Base-by-base conservation (phyloP, 129 eudicot genomes). In the Solidago caesia region DNA sequence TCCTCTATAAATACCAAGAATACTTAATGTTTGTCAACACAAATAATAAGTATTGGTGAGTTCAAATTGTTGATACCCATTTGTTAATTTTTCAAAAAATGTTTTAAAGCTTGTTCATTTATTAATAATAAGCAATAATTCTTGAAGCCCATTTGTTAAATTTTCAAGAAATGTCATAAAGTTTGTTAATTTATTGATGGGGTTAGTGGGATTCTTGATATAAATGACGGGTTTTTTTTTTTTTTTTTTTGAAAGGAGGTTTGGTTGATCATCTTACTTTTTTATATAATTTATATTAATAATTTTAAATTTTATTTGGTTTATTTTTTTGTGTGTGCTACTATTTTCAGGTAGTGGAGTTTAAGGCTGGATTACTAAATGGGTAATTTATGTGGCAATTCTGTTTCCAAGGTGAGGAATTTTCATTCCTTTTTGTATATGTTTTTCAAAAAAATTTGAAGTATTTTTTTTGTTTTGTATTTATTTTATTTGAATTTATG, bases 371-470 rank as follows among this genome's bases (percentile, higher is more conserved):
- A 69, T 72, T 82, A 60, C 68, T 78, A 51, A 44, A 92, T 92
- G 97, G 96, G 85, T 55, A 89, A 73, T 73, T 73, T 92, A 41
- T 92, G 84, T 82, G 82, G 86, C 74, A 77, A 48, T 86, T 85
- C 91, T 73, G 72, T 53, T 79, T 81, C 87, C 70, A 86, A 85
- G 88, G 95, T 89, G 80, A 81, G 68, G 21, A 70, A 75, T 42
- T 44, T 73, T 63, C 61, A 61, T 58, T 68, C 72, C 57, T 70
- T 41, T 77, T 65, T 68, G 0, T 60, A 13, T 63, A 16, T 73
- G 68, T 41, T 29, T 21, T 48, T 64, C 33, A 44, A 4, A 53
- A 12, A 53, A 6, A 12, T 45, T 83, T 81, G 72, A 33, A 33
- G 39, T 33, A 60, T 45, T 58, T 29, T 59, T 10, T 13, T 66